phyloP scores from a whole-genome alignment of 345 rosid species.

The Nasturtium officinale region DNA sequence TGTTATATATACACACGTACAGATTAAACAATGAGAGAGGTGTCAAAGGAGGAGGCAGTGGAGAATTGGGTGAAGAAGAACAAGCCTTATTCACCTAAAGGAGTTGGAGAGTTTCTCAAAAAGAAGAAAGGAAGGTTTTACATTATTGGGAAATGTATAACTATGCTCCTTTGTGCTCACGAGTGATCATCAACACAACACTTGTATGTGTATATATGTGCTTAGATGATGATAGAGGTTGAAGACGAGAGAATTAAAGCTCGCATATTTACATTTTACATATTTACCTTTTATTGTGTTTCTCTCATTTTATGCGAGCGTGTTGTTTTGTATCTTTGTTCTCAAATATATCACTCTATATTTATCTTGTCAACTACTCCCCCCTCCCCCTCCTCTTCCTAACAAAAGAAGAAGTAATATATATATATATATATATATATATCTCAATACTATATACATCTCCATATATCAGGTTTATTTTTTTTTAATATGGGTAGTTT shows the following conservation, averaged over 20 bases:
- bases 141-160: conserved; percentile 42
- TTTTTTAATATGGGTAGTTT: neutral
- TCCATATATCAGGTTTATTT: neutral
- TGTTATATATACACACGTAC: neutral
- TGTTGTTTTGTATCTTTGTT: neutral
- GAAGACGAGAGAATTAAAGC: conserved; percentile 5
- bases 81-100: conserved; percentile 29
- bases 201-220: neutral
- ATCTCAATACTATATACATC: neutral
- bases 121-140: conserved; percentile 43
- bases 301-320: neutral
- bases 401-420: neutral
- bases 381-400: no score
- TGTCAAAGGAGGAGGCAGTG: conserved; percentile 26
- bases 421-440: neutral
- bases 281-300: neutral
- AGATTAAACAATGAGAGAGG: conserved; percentile 18
- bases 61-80: conserved; percentile 31
- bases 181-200: conserved; percentile 23
- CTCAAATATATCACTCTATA: conserved; percentile 10
- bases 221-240: conserved; percentile 9
- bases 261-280: conserved; percentile 7
- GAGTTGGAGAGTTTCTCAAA: conserved; percentile 31
- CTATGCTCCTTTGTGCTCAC: conserved; percentile 45
- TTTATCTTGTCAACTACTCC: neutral